A percentile compares a stretch with the other conserved stretches of the same genome.
Evolutionary conservation across 208 protist species (phyloP).

Genomic region (Trypanosoma avium): DNA sequence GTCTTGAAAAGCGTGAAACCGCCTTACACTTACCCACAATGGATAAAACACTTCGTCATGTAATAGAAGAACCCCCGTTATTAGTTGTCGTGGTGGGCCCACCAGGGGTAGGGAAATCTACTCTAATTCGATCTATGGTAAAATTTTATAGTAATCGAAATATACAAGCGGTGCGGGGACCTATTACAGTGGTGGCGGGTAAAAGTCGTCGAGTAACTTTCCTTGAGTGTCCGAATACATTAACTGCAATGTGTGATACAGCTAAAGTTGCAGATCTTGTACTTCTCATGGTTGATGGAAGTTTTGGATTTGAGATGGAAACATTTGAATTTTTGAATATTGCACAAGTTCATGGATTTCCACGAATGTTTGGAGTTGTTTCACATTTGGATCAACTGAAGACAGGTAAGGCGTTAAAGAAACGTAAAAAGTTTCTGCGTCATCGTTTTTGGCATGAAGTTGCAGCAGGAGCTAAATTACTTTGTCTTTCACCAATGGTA

Average conservation of each 20-base stretch:
- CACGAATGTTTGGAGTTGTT: constrained; percentile 98
- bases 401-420: constrained; percentile 95
- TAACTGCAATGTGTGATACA: constrained; percentile 98
- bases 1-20: constrained; percentile 86
- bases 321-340: constrained; percentile 99
- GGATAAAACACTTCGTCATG: constrained; percentile 85
- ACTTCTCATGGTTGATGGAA: constrained; percentile 97
- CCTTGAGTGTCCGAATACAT: constrained; percentile 97
- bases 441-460: constrained; percentile 95
- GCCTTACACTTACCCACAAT: constrained; percentile 77
- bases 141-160: constrained; percentile 97
- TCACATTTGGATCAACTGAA: constrained; percentile 99
- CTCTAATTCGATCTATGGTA: constrained; percentile 97
- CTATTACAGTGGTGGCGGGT: constrained; percentile 97
- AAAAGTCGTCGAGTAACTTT: constrained; percentile 96
- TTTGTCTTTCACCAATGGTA: constrained; percentile 96
- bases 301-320: constrained; percentile 99
- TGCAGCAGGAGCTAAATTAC: constrained; percentile 94
- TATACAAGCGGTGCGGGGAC: constrained; percentile 93
- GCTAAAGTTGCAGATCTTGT: constrained; percentile 98
- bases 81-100: constrained; percentile 97
- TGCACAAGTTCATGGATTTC: constrained; percentile 98
- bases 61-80: constrained; percentile 92
- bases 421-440: constrained; percentile 98
- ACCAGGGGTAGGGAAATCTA: constrained; percentile 96